Evolutionary conservation across 2,329 filamentous ascomycete genomes (phyloP).

Genomic region (Ophiostoma australiae): DNA sequence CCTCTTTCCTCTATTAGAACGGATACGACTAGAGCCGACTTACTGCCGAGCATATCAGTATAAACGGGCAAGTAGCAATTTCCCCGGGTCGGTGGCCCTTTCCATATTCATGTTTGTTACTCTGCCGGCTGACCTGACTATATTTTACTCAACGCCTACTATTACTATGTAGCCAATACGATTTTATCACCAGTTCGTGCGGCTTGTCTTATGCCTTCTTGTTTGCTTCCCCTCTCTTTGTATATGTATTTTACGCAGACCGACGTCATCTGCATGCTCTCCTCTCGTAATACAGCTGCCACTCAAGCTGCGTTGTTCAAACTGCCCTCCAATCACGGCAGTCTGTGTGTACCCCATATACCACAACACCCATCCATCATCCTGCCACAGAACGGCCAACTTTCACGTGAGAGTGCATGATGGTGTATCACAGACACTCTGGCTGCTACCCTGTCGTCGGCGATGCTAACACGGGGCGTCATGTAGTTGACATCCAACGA

Average conservation of each 20-base stretch:
- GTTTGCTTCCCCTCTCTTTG: background rate
- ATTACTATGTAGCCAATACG: background rate
- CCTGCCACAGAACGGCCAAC: background rate
- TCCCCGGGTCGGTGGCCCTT: background rate
- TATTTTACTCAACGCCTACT: background rate
- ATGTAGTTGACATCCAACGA: background rate
- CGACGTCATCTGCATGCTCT: slow-evolving; percentile 7
- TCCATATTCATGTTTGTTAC: background rate
- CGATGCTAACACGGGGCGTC: background rate
- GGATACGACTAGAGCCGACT: background rate
- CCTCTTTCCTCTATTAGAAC: background rate
- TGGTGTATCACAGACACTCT: background rate
- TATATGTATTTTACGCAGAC: background rate
- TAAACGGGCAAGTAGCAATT: background rate
- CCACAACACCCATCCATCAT: background rate
- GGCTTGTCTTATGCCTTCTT: background rate
- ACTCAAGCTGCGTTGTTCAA: background rate
- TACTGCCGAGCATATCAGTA: background rate
- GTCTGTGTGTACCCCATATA: background rate
- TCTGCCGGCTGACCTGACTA: background rate
- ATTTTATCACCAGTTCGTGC: background rate
- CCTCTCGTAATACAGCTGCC: background rate
- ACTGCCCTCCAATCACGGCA: slow-evolving; percentile 4
- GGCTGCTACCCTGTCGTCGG: background rate
- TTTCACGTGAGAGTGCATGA: background rate